Evolutionary conservation across 78 protist species (phyloP).

Genomic region (Reticulomyxa filosa): DNA sequence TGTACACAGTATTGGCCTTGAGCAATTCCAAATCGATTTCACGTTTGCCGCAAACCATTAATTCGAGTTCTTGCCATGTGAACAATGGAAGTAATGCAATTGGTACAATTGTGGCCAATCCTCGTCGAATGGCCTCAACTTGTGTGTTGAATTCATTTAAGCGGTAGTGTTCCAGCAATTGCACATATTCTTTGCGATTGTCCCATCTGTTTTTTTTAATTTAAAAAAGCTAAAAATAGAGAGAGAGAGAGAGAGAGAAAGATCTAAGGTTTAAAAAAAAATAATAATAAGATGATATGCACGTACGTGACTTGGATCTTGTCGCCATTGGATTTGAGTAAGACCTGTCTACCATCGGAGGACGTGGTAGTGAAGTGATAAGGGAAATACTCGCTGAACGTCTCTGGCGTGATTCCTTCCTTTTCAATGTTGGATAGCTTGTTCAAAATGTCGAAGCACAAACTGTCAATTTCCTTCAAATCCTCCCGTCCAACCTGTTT

Average conservation of each 20-base stretch:
- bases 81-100: slow-evolving; percentile 5
- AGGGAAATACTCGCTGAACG: background rate
- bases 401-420: background rate
- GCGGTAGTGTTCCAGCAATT: background rate
- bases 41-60: background rate
- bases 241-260: too few species aligned
- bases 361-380: background rate
- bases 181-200: background rate
- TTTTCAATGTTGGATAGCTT: background rate
- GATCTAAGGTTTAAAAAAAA: too few species aligned
- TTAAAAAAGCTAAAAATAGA: too few species aligned
- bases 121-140: background rate
- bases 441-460: background rate
- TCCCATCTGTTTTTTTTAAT: too few species aligned
- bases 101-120: slow-evolving; percentile 11
- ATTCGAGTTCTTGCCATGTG: slow-evolving; percentile 13
- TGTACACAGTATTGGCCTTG: background rate
- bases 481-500: background rate
- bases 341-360: background rate
- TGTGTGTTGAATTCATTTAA: background rate
- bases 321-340: background rate
- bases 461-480: background rate
- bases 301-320: background rate
- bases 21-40: background rate
- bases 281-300: too few species aligned